Conservation (phyloP, 106 monocot species). For the Amphibolis antarctica region DNA sequence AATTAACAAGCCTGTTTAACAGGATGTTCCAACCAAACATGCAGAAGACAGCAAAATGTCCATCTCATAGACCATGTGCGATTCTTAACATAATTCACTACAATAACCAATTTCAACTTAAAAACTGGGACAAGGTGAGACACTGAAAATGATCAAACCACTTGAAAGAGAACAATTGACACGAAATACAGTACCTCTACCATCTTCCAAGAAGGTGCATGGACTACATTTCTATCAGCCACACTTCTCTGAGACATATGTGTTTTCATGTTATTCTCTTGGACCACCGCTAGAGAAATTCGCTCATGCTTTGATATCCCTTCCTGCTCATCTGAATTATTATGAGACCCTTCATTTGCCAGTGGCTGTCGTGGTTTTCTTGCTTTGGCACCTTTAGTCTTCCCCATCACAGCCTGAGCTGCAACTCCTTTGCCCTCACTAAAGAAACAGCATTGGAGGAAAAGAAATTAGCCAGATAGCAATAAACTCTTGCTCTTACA, state of each 20-base stretch:
- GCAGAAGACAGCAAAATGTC: too few relatives aligned
- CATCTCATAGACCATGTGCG: too few relatives aligned
- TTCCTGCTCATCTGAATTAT: slow-evolving; percentile 16
- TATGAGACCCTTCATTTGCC: slow-evolving; percentile 16
- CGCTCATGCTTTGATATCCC: slow-evolving; percentile 14
- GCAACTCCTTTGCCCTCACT: slow-evolving; percentile 22
- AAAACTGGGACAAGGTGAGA: too few relatives aligned
- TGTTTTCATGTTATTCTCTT: slow-evolving; percentile 4
- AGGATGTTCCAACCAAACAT: too few relatives aligned
- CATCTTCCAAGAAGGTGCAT: slow-evolving; percentile 20
- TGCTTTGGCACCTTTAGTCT: slow-evolving; percentile 17
- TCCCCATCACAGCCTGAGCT: slow-evolving; percentile 12
- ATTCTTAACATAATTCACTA: too few relatives aligned
- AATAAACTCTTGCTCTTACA: background rate
- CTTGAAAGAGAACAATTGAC: too few relatives aligned
- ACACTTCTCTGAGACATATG: slow-evolving; percentile 8
- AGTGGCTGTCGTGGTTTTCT: slow-evolving; percentile 9
- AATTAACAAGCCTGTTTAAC: too few relatives aligned
- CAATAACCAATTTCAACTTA: too few relatives aligned
- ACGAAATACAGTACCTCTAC: background rate
- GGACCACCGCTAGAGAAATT: background rate
- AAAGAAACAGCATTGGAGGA: slow-evolving; percentile 3
- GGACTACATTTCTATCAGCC: slow-evolving; percentile 17
- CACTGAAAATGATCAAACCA: too few relatives aligned
- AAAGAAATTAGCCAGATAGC: background rate